Conservation (phyloP, 768 basidiomycete species). For the Crepidotus variabilis region DNA sequence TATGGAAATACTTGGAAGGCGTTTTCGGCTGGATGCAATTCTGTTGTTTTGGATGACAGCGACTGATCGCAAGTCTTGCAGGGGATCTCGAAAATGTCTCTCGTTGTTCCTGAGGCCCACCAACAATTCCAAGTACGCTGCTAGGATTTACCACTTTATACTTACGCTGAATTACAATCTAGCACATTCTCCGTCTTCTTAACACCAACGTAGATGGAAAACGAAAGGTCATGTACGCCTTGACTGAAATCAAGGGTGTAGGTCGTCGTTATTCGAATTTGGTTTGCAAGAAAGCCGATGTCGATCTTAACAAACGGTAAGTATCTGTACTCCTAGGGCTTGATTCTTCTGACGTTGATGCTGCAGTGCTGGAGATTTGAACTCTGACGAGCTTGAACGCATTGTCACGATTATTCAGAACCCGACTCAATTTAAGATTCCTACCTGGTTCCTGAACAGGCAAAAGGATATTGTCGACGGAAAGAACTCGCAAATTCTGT, state of each 20-base stretch:
- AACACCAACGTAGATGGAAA: conserved; percentile 99
- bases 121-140: conserved; percentile 85
- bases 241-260: conserved; percentile 99
- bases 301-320: conserved; percentile 97
- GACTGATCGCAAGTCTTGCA: neutral
- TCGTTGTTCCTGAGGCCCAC: conserved; percentile 93
- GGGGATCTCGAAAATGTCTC: conserved; percentile 72
- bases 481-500: conserved; percentile 93
- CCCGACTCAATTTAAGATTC: conserved; percentile 99
- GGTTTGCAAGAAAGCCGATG: conserved; percentile 99
- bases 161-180: conserved; percentile 6
- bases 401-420: conserved; percentile 99
- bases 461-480: conserved; percentile 98
- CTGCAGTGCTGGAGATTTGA: conserved; percentile 92
- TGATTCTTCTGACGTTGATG: neutral
- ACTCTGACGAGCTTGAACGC: conserved; percentile 99
- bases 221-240: conserved; percentile 98
- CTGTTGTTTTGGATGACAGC: conserved; percentile 2
- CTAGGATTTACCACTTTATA: neutral
- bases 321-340: conserved; percentile 19
- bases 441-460: conserved; percentile 98
- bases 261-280: conserved; percentile 98
- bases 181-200: conserved; percentile 99
- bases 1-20: neutral
- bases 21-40: conserved; percentile 2